A percentile compares a stretch with the other conserved stretches of the same genome.
Evolutionary conservation across 306 rosid genomes (phyloP).

Genomic region (Neltuma alba): DNA sequence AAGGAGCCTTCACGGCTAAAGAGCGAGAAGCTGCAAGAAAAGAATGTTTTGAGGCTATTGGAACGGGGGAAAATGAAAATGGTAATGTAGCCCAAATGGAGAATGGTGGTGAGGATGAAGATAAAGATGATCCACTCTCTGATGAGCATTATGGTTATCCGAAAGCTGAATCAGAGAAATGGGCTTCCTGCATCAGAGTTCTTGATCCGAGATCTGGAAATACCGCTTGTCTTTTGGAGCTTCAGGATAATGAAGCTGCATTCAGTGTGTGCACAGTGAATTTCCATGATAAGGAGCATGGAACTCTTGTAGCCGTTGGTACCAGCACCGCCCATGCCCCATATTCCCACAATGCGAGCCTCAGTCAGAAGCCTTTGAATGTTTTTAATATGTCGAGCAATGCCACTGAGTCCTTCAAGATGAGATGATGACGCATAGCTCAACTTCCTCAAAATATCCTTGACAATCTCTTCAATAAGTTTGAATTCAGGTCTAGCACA

Average conservation of each 20-base stretch:
- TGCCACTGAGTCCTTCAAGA: no score
- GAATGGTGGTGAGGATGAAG: slow-evolving; percentile 95
- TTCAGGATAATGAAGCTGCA: slow-evolving; percentile 96
- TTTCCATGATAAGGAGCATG: slow-evolving; percentile 94
- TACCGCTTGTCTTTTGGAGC: slow-evolving; percentile 93
- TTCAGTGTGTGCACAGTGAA: slow-evolving; percentile 91
- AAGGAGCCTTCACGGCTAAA: slow-evolving; percentile 87
- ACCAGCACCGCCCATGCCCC: no score
- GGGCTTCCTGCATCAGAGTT: slow-evolving; percentile 98
- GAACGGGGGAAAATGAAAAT: slow-evolving; percentile 75
- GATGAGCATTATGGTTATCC: slow-evolving; percentile 98
- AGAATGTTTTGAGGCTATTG: slow-evolving; percentile 83
- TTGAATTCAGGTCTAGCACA: no score
- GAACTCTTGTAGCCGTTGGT: slow-evolving; percentile 95
- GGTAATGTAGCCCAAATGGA: slow-evolving; percentile 85
- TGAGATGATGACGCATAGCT: no score
- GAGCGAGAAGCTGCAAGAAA: slow-evolving; percentile 94
- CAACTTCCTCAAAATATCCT: no score
- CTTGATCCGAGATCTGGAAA: slow-evolving; percentile 85
- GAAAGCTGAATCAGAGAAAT: slow-evolving; percentile 83
- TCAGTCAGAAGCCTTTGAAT: no score
- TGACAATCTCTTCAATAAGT: no score
- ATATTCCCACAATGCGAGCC: no score
- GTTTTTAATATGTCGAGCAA: no score
- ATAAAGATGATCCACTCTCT: slow-evolving; percentile 72